Percentiles rank a stretch among this genome's conserved stretches.
Evolutionary conservation across 345 rosid species (phyloP).

Genomic region (Eucalyptus albens): DNA sequence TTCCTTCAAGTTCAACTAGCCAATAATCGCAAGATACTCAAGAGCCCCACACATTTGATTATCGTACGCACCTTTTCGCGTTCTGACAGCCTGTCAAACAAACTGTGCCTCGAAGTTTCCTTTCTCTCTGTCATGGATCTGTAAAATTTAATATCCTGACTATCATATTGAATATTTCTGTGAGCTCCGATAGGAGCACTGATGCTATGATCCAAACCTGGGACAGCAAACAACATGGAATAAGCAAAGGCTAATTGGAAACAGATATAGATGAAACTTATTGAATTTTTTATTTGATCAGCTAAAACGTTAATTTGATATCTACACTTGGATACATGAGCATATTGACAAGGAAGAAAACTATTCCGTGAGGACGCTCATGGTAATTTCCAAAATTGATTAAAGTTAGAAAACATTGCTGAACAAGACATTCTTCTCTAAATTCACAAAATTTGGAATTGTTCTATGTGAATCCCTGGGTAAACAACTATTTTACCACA

Average conservation of each 20-base stretch:
- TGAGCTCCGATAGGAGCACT: constrained; percentile 32
- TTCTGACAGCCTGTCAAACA: constrained; percentile 68
- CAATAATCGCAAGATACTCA: not conserved
- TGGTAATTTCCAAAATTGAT: not conserved
- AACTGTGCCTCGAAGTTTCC: constrained; percentile 29
- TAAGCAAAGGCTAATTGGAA: not conserved
- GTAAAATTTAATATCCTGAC: constrained; percentile 26
- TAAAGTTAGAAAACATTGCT: not conserved
- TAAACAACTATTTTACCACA: not conserved
- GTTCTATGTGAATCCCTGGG: not conserved
- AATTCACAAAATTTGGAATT: not conserved
- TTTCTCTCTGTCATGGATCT: constrained; percentile 70
- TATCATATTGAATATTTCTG: constrained; percentile 24
- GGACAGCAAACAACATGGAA: not conserved
- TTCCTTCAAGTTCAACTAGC: not conserved
- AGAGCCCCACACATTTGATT: not conserved
- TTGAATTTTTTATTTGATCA: not conserved
- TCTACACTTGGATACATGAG: not conserved
- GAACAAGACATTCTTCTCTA: not conserved
- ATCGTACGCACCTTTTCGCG: constrained; percentile 55
- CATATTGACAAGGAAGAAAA: not conserved
- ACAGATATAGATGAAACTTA: not conserved
- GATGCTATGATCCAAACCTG: constrained; percentile 56
- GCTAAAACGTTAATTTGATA: not conserved
- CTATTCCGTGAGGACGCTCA: not conserved